Base-by-base conservation (phyloP, 1,284 basidiomycete species). In the Ceratobasidium theobromae region DNA sequence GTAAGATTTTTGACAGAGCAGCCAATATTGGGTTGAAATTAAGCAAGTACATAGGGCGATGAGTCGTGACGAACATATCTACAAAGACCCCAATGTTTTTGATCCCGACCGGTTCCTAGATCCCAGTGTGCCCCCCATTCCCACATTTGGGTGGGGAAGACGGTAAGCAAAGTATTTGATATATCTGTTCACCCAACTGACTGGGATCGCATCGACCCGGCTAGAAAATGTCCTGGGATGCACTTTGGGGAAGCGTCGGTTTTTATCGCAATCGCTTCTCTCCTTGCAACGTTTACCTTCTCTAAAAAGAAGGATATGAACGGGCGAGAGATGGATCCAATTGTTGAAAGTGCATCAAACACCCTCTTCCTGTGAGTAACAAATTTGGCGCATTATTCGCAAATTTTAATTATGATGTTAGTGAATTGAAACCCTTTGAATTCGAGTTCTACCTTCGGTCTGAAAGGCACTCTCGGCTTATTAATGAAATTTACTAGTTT, bases 161-260 rank as follows among this genome's bases (percentile, higher is more conserved):
- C 54, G 54, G 65, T 51, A 21, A n/a, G 52, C 49, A 16, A 1
- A 25, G 23, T 14, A 3, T 52, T 41, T 1, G 25, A 6, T 18
- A 53, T 51, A 14, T 25, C 9, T 14, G 12, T 16, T 43, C 21
- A 28, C 16, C 6, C 14, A 18, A 25, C 11, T 1, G 5, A 28
- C n/a, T 28, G 5, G 9, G 6, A 11, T 28, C 53, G 5, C 27
- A 32, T 6, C 11, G 9, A 27, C 25, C 4, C 33, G 28, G 11
- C 6, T 23, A 38, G 54, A 14, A 48, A 45, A 32, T 67, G 66
- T 41, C 66, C 66, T 1, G 66, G 66, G n/a, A 32, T 25, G 21
- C 66, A 60, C n/a, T 53, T 57, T 9, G 66, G 46, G 16, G 66
- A 67, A 27, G 66, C 54, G 8, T 60, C 57, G 1, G 18, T 49